Evolutionary conservation across 2,329 filamentous ascomycete genomes (phyloP).

Genomic region (Blumeria graminis): DNA sequence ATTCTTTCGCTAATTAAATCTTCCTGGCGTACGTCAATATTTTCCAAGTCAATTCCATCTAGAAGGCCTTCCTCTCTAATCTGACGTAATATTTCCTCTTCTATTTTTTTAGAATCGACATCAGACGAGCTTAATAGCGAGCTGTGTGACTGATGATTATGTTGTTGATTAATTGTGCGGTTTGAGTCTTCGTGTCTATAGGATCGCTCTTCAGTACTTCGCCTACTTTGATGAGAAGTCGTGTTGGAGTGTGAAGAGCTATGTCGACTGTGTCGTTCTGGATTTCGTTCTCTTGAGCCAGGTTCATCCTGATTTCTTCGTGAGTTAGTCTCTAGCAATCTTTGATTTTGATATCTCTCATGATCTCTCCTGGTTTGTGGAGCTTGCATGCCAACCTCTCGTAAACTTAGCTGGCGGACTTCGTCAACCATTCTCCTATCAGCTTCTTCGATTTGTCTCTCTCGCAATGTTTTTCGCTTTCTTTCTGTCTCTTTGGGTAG

Average conservation of each 20-base stretch:
- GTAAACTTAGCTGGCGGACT: constrained; percentile 21
- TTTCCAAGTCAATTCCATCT: constrained; percentile 72
- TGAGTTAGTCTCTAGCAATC: constrained; percentile 5
- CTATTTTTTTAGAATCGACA: constrained; percentile 52
- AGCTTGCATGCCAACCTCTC: constrained; percentile 31
- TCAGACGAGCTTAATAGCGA: constrained; percentile 65
- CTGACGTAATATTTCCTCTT: constrained; percentile 70
- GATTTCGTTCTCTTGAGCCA: constrained; percentile 13
- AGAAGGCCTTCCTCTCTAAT: constrained; percentile 71
- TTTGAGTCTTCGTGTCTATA: constrained; percentile 11
- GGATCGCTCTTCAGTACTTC: constrained; percentile 10
- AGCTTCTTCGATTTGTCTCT: constrained; percentile 25
- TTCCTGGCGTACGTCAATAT: constrained; percentile 61
- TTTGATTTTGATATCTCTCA: constrained; percentile 10
- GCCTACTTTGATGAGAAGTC: constrained; percentile 9
- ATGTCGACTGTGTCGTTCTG: constrained; percentile 11
- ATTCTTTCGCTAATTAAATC: constrained; percentile 81
- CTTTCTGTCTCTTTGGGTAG: constrained; percentile 34
- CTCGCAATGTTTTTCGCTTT: constrained; percentile 24
- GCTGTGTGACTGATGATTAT: constrained; percentile 62
- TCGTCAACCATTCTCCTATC: constrained; percentile 13
- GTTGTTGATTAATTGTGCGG: constrained; percentile 23
- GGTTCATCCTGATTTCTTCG: constrained; percentile 16
- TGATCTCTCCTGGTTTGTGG: constrained; percentile 11
- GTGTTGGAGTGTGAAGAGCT: constrained; percentile 5